A percentile compares a stretch with the other conserved stretches of the same genome.
These are phyloP conservation scores for Bryoglossum gracile DNA, from an alignment of 495 filamentous ascomycete genomes.

Conservation along the genomic window DNA sequence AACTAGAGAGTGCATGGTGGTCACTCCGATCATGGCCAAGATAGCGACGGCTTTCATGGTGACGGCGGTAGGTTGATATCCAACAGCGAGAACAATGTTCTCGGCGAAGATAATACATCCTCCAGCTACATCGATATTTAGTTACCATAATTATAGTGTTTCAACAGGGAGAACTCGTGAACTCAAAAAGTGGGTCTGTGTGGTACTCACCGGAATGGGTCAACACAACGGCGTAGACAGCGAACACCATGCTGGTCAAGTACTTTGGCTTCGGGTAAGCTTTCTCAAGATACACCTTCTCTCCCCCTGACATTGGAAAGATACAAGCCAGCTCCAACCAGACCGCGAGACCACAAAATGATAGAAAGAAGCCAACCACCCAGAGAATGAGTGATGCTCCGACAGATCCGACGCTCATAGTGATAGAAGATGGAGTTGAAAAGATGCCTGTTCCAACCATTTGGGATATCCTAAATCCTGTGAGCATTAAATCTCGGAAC, in stretches of 20 bases:
- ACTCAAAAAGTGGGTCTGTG: conserved; percentile 28
- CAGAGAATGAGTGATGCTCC: conserved; percentile 35
- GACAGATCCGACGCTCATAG: conserved; percentile 41
- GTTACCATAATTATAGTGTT: no score
- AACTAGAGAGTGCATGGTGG: conserved; percentile 40
- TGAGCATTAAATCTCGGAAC: no score
- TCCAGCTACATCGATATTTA: no score
- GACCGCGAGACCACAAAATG: conserved; percentile 37
- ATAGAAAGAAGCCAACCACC: conserved; percentile 32
- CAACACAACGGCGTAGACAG: conserved; percentile 39
- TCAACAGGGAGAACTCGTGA: no score
- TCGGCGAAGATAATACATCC: conserved; percentile 34
- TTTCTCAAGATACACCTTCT: conserved; percentile 46
- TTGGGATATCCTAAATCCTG: no score
- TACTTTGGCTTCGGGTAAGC: conserved; percentile 45
- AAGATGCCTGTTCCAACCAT: conserved; percentile 34
- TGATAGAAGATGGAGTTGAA: conserved; percentile 43
- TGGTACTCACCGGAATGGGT: no score
- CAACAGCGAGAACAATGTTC: conserved; percentile 22
- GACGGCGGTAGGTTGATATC: conserved; percentile 38
- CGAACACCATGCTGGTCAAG: conserved; percentile 44
- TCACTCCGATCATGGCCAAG: conserved; percentile 39
- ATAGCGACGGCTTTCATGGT: conserved; percentile 38
- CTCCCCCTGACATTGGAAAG: conserved; percentile 29
- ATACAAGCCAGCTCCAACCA: conserved; percentile 40